A percentile compares a stretch with the other conserved stretches of the same genome.
Conservation (phyloP, 768 basidiomycete genomes). For the Mycena floridula region DNA sequence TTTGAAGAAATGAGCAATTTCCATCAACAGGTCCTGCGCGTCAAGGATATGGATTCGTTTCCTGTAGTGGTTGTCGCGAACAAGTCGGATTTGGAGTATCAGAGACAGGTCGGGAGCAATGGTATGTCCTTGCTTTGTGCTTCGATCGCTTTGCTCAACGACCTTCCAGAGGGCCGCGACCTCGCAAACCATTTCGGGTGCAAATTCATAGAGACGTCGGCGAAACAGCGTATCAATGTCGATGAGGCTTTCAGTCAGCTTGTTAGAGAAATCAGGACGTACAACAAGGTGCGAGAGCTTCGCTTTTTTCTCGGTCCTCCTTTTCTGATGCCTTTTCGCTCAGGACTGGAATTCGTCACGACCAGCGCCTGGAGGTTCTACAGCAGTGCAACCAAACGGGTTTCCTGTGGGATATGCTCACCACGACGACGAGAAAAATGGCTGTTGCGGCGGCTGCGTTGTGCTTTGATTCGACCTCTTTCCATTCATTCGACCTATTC, state of each 20-base stretch:
- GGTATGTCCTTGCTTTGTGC: slow-evolving; percentile 45
- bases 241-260: slow-evolving; percentile 92
- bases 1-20: slow-evolving; percentile 96
- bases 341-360: too few relatives aligned
- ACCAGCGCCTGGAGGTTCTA: too few relatives aligned
- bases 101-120: slow-evolving; percentile 92
- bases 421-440: too few relatives aligned
- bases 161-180: slow-evolving; percentile 87
- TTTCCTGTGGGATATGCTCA: too few relatives aligned
- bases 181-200: slow-evolving; percentile 92
- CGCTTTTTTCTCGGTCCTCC: too few relatives aligned
- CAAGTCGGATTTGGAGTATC: slow-evolving; percentile 93
- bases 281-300: slow-evolving; percentile 84
- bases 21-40: slow-evolving; percentile 92
- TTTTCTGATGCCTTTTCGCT: too few relatives aligned
- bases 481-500: too few relatives aligned
- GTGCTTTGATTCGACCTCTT: too few relatives aligned
- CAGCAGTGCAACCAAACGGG: too few relatives aligned
- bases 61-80: slow-evolving; percentile 95
- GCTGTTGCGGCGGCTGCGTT: too few relatives aligned
- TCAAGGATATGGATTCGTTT: slow-evolving; percentile 94
- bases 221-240: slow-evolving; percentile 93
- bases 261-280: slow-evolving; percentile 88
- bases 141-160: background rate
- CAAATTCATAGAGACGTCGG: slow-evolving; percentile 93